Percentiles rank a stretch among this genome's conserved stretches.
Conservation (phyloP, 495 filamentous ascomycete species). For the Saxophila tyrrhenica region DNA sequence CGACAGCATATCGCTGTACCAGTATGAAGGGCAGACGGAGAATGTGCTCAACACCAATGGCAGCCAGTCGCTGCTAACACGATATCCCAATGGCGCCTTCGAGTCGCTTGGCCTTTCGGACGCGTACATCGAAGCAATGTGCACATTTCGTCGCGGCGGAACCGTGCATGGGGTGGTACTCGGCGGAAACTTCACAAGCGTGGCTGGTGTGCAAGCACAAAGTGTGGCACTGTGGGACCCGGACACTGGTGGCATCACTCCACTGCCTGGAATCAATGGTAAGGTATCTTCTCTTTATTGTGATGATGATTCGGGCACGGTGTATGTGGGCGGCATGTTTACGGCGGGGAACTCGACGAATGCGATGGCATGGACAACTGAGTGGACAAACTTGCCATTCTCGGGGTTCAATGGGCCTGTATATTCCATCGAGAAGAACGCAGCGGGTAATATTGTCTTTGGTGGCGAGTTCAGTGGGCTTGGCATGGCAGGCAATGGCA, state of each 20-base stretch:
- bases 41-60: conserved; percentile 55
- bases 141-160: conserved; percentile 58
- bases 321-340: conserved; percentile 87
- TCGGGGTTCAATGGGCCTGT: conserved; percentile 92
- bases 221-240: conserved; percentile 75
- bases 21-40: conserved; percentile 70
- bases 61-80: conserved; percentile 67
- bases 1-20: conserved; percentile 77
- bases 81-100: conserved; percentile 78
- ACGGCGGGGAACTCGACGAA: conserved; percentile 69
- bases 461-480: conserved; percentile 84
- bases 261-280: conserved; percentile 68
- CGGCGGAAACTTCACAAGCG: conserved; percentile 92
- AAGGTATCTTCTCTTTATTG: conserved; percentile 72
- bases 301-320: conserved; percentile 67
- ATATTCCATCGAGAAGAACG: conserved; percentile 65
- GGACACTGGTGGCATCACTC: conserved; percentile 49
- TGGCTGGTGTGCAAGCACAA: conserved; percentile 61
- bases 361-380: conserved; percentile 69
- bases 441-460: conserved; percentile 76
- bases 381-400: conserved; percentile 84
- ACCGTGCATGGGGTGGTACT: conserved; percentile 68
- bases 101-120: conserved; percentile 62
- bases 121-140: conserved; percentile 76
- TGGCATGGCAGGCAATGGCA: conserved; percentile 39